A percentile compares a stretch with the other conserved stretches of the same genome.
These are phyloP conservation scores for Silene latifolia DNA, from an alignment of 148 eudicot genomes.

Conservation along the genomic window DNA sequence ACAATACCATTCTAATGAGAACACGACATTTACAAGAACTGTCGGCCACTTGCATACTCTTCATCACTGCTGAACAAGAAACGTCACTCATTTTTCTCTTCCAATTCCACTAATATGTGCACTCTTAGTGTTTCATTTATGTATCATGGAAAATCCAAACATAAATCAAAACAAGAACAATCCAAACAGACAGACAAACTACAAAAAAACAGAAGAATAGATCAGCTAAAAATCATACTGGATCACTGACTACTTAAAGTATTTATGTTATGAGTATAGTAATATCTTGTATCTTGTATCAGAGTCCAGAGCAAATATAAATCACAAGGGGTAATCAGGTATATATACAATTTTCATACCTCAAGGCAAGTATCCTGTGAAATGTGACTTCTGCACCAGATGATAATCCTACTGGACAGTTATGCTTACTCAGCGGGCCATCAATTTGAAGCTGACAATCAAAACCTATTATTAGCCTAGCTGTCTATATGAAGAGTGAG, in stretches of 20 bases:
- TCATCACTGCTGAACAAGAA: neutral
- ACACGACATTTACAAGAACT: neutral
- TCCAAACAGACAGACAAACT: constrained; percentile 4
- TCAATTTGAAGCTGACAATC: constrained; percentile 55
- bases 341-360: constrained; percentile 34
- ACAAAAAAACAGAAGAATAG: neutral
- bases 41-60: neutral
- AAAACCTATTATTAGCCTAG: constrained; percentile 20
- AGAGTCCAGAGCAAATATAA: neutral
- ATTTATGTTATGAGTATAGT: neutral
- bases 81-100: neutral
- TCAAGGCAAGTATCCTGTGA: constrained; percentile 57
- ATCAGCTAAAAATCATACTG: constrained; percentile 1
- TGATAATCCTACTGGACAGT: constrained; percentile 73
- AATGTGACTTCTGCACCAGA: constrained; percentile 63
- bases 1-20: neutral
- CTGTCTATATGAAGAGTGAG: constrained; percentile 12
- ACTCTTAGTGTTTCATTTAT: neutral
- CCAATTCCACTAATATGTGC: too few relatives aligned
- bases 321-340: constrained; percentile 1
- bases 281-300: neutral
- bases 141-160: neutral
- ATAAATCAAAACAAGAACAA: neutral
- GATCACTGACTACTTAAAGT: neutral
- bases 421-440: constrained; percentile 39